Evolutionary conservation across 148 eudicot genomes (phyloP).

Genomic region (Suaeda aralocaspica): DNA sequence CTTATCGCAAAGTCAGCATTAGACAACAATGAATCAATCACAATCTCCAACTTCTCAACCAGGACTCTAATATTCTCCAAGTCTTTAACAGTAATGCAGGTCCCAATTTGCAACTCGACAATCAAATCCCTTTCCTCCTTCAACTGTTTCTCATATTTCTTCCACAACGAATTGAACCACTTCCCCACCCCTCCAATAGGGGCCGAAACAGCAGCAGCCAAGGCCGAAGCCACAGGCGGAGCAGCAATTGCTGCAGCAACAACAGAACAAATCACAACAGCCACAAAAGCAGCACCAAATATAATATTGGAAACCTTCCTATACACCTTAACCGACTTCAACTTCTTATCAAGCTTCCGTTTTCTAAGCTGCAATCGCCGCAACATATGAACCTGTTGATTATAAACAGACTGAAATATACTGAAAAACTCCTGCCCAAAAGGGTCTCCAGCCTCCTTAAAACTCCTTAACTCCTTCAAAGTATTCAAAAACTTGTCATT

Average conservation of each 20-base stretch:
- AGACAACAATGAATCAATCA: conserved; percentile 28
- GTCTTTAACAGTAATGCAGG: conserved; percentile 24
- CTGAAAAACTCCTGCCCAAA: conserved; percentile 30
- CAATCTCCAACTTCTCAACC: conserved; percentile 28
- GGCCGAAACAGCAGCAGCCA: conserved; percentile 35
- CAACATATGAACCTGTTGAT: conserved; percentile 30
- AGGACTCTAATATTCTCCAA: conserved; percentile 30
- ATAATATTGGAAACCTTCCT: conserved; percentile 57
- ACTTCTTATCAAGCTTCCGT: conserved; percentile 56
- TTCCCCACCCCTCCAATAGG: conserved; percentile 32
- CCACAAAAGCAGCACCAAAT: conserved; percentile 53
- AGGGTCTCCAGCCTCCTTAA: conserved; percentile 33
- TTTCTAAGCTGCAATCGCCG: conserved; percentile 32
- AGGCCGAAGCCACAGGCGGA: conserved; percentile 39
- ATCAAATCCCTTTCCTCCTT: conserved; percentile 29
- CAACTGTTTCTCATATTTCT: conserved; percentile 33
- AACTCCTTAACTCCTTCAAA: conserved; percentile 29
- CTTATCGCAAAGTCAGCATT: conserved; percentile 27
- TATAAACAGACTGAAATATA: conserved; percentile 23
- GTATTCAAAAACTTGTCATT: conserved; percentile 27
- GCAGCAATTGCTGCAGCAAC: conserved; percentile 78
- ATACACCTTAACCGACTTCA: conserved; percentile 44
- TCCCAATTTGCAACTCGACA: conserved; percentile 28
- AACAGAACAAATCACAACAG: conserved; percentile 69
- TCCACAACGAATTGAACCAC: conserved; percentile 35